Conservation (phyloP, 805 yeast genomes). For the Martiniozyma abietophila region DNA sequence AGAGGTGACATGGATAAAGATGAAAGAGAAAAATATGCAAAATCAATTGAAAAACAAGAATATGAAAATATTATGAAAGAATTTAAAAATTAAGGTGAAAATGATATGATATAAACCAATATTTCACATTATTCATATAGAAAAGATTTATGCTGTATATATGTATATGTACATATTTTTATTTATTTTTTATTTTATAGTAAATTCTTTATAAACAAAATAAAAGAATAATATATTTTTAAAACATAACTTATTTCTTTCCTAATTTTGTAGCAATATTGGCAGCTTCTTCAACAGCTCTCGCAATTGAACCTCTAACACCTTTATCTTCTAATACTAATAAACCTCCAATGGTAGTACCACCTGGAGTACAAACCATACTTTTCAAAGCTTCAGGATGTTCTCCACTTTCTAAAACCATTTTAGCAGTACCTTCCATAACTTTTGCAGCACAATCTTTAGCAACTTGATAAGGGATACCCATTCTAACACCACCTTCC, state of each 20-base stretch:
- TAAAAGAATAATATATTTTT: not conserved
- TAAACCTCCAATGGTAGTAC: slow-evolving; percentile 94
- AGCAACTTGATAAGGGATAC: slow-evolving; percentile 79
- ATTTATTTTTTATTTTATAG: not conserved
- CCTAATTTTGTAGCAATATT: slow-evolving; percentile 56
- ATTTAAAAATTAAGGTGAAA: slow-evolving; percentile 15
- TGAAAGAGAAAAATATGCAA: slow-evolving; percentile 16
- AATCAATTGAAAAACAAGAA: slow-evolving; percentile 22
- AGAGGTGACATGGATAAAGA: slow-evolving; percentile 20
- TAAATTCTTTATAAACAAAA: slow-evolving; percentile 1
- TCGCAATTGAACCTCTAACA: slow-evolving; percentile 76
- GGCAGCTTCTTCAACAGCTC: slow-evolving; percentile 91
- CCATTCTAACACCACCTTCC: slow-evolving; percentile 93
- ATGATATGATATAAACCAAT: not conserved
- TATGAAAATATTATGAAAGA: slow-evolving; percentile 25
- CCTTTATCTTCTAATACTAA: slow-evolving; percentile 88
- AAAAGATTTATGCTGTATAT: too few species aligned
- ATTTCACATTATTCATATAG: too few species aligned
- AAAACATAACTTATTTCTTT: slow-evolving; percentile 31
- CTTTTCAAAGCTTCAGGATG: slow-evolving; percentile 87
- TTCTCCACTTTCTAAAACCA: slow-evolving; percentile 72
- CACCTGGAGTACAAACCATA: slow-evolving; percentile 94
- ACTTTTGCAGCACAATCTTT: slow-evolving; percentile 86
- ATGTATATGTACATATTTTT: not conserved
- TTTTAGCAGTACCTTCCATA: slow-evolving; percentile 85